A percentile compares a stretch with the other conserved stretches of the same genome.
phyloP scores from a whole-genome alignment of 2,329 filamentous ascomycete species.

The Aspergillus pseudoviridinutans region DNA sequence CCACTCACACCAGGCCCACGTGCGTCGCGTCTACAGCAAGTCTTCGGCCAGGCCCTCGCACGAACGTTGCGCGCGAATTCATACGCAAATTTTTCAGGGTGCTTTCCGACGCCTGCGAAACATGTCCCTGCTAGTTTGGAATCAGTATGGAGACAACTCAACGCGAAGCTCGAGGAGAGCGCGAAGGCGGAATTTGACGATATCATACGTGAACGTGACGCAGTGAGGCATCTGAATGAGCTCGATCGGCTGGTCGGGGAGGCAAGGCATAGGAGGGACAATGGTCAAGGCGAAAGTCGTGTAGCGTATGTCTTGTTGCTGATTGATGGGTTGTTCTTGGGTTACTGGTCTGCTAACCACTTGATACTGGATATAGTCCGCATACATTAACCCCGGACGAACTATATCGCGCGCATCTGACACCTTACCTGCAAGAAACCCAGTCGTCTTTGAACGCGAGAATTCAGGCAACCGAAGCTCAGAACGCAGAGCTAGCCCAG shows the following conservation, averaged over 20 bases:
- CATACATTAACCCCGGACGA: conserved; percentile 56
- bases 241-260: conserved; percentile 58
- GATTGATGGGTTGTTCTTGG: not conserved
- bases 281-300: conserved; percentile 32
- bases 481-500: conserved; percentile 52
- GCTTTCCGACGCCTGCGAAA: conserved; percentile 60
- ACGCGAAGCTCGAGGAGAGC: conserved; percentile 54
- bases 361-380: conserved; percentile 38
- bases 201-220: conserved; percentile 54
- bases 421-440: conserved; percentile 52
- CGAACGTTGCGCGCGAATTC: conserved; percentile 60
- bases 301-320: conserved; percentile 43
- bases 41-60: conserved; percentile 57
- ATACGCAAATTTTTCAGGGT: conserved; percentile 58
- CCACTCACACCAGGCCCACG: conserved; percentile 56
- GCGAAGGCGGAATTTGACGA: conserved; percentile 59
- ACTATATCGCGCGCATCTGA: conserved; percentile 57
- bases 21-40: conserved; percentile 56
- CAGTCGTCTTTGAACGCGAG: conserved; percentile 47
- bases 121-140: conserved; percentile 55
- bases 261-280: conserved; percentile 51
- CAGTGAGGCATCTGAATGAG: conserved; percentile 56
- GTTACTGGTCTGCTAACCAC: not conserved
- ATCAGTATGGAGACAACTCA: conserved; percentile 56
- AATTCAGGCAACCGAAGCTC: conserved; percentile 47